Base-by-base conservation (phyloP, 2,329 filamentous ascomycete species). In the Ophiostoma ulmi region DNA sequence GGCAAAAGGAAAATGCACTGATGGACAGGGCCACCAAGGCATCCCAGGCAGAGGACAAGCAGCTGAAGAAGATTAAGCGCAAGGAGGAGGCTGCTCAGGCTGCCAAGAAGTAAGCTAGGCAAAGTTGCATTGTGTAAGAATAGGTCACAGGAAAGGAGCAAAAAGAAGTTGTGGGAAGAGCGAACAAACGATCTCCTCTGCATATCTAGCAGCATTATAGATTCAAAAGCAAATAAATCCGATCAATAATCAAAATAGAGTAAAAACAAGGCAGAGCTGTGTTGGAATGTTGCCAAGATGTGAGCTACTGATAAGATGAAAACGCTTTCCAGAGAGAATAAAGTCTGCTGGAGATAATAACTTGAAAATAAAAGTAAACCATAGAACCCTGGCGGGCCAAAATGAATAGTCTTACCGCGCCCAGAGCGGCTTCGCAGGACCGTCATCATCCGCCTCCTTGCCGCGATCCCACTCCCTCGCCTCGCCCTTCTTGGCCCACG, bases 401-500 rank as follows among this genome's bases (percentile, higher is more conserved):
- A 48, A 6, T 13, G 52, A 26, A 14, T 58, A 13, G 31, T 31
- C 1, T 38, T n/a, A 67, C 22, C 70, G 70, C 5, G 74, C 72
- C 74, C 75, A 75, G 13, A 68, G 61, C 0, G 75, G 73, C 69
- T 70, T 70, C 20, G 70, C 48, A 11, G 69, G 70, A 31, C 74
- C 74, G 11, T 74, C 73, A 4, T 72, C 67, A 8, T 69, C 72
- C 5, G 31, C 71, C 35, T 69, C 52, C 75, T 89, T 89, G 63
- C 85, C 86, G 14, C 81, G 80, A 77, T 89, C 87, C 87, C 87
- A 89, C 72, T 86, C 86, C 44, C 87, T 79, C 73, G 83, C 79
- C 74, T 94, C 89, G 0, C 91, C 91, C 3, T 79, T 79, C 76
- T 88, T 90, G 52, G 85, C 84, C 93, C 93, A 97, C 68, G 82